Evolutionary conservation across 2,329 filamentous ascomycete species (phyloP).

Genomic region (Aspergillus sp.): DNA sequence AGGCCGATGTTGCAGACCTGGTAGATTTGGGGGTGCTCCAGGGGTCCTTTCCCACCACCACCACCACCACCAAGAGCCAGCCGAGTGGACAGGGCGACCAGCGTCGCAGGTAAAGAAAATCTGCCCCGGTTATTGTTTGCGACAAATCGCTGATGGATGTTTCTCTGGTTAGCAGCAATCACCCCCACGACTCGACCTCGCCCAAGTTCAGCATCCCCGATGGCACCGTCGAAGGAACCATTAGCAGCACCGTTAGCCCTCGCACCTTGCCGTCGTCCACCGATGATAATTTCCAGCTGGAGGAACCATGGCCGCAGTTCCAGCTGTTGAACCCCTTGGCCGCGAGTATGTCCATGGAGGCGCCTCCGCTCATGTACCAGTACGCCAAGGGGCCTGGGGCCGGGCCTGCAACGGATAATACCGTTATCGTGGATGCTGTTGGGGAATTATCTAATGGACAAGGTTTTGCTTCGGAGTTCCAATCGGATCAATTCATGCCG

Average conservation of each 20-base stretch:
- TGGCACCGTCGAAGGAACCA: slow-evolving; percentile 21
- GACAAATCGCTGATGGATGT: slow-evolving; percentile 7
- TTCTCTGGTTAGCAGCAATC: slow-evolving; percentile 18
- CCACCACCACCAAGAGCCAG: slow-evolving; percentile 7
- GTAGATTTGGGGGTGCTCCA: slow-evolving; percentile 25
- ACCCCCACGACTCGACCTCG: slow-evolving; percentile 14
- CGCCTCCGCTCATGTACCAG: slow-evolving; percentile 22
- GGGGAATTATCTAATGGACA: slow-evolving; percentile 22
- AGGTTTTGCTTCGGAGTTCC: slow-evolving; percentile 19
- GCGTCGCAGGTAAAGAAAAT: no score
- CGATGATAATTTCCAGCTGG: slow-evolving; percentile 31
- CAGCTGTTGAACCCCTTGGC: slow-evolving; percentile 28
- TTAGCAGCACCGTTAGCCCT: slow-evolving; percentile 29
- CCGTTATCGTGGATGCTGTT: slow-evolving; percentile 31
- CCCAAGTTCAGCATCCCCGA: slow-evolving; percentile 23
- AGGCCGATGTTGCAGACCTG: slow-evolving; percentile 26
- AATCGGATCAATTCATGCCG: slow-evolving; percentile 22
- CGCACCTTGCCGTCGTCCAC: slow-evolving; percentile 28
- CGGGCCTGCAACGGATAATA: slow-evolving; percentile 12
- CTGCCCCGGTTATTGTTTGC: background rate
- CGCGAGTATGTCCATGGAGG: slow-evolving; percentile 25
- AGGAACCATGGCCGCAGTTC: slow-evolving; percentile 32
- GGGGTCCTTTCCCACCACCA: slow-evolving; percentile 13
- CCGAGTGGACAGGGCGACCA: slow-evolving; percentile 3
- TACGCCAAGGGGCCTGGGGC: slow-evolving; percentile 23